These are phyloP conservation scores for Leishmania aethiopica DNA, from an alignment of 208 protist genomes.

Conservation along the genomic window DNA sequence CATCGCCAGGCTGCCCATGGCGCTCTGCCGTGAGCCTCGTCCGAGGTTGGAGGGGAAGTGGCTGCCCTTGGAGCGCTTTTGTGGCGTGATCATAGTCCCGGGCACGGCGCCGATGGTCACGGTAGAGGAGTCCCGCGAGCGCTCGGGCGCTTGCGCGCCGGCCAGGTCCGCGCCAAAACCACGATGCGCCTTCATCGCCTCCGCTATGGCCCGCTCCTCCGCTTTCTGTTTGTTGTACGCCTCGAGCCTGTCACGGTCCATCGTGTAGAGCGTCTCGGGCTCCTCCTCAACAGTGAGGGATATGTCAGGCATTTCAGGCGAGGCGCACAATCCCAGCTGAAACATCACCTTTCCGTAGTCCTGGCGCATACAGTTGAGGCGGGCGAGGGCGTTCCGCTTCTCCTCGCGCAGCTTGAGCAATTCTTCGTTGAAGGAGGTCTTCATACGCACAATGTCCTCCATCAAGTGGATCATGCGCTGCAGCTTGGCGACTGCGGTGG, in stretches of 20 bases:
- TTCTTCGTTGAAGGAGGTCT: constrained; percentile 92
- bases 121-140: constrained; percentile 15
- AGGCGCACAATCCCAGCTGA: constrained; percentile 18
- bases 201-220: constrained; percentile 56
- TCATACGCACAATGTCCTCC: constrained; percentile 75
- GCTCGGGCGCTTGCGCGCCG: constrained; percentile 32
- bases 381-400: constrained; percentile 75
- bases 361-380: constrained; percentile 65
- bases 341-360: constrained; percentile 13
- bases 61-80: constrained; percentile 26
- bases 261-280: constrained; percentile 69
- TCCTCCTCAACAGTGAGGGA: constrained; percentile 56
- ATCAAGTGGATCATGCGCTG: constrained; percentile 93
- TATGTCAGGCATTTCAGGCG: constrained; percentile 12
- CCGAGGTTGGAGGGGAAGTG: constrained; percentile 28
- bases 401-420: constrained; percentile 89
- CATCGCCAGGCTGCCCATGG: constrained; percentile 50
- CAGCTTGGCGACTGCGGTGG: constrained; percentile 95
- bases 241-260: constrained; percentile 67
- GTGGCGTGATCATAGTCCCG: background rate
- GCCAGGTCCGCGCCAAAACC: constrained; percentile 91
- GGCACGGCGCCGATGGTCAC: background rate
- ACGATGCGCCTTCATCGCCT: constrained; percentile 81
- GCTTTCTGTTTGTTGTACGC: constrained; percentile 53
- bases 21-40: constrained; percentile 47